These are phyloP conservation scores for Fusarium sp. DNA, from an alignment of 2,329 filamentous ascomycete species.

Conservation along the genomic window DNA sequence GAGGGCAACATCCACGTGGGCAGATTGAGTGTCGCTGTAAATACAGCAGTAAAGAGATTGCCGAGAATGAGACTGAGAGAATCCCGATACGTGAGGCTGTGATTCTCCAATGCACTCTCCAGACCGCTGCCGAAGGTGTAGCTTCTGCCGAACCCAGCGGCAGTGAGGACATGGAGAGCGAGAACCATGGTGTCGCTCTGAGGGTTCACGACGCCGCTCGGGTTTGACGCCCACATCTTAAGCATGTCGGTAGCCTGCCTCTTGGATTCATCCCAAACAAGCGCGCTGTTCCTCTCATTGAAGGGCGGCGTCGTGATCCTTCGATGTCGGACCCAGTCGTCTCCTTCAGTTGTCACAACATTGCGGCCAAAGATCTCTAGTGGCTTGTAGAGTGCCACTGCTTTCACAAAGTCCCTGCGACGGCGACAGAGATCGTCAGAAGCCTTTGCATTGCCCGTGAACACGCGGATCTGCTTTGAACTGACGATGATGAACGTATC, in stretches of 20 bases:
- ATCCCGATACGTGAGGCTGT: constrained; percentile 31
- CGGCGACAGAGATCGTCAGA: constrained; percentile 28
- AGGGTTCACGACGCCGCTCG: constrained; percentile 18
- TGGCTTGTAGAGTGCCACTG: constrained; percentile 30
- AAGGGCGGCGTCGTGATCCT: constrained; percentile 33
- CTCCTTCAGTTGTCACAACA: constrained; percentile 33
- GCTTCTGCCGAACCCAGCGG: constrained; percentile 32
- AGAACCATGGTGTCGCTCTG: constrained; percentile 32
- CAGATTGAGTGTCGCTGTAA: constrained; percentile 27
- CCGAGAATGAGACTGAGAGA: constrained; percentile 24
- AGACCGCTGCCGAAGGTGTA: constrained; percentile 25
- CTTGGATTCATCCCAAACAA: constrained; percentile 34
- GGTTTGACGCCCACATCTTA: constrained; percentile 22
- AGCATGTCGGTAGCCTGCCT: constrained; percentile 31
- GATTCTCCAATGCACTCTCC: constrained; percentile 10
- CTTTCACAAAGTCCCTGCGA: constrained; percentile 32
- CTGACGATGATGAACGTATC: constrained; percentile 36
- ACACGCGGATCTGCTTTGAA: constrained; percentile 33
- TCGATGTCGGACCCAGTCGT: constrained; percentile 32
- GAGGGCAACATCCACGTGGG: constrained; percentile 15
- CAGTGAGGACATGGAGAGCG: constrained; percentile 33
- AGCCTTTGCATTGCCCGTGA: constrained; percentile 30
- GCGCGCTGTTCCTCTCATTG: constrained; percentile 32
- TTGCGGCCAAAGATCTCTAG: constrained; percentile 35
- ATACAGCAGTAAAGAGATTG: constrained; percentile 27